phyloP scores from a whole-genome alignment of 2,329 filamentous ascomycete genomes.

The Lachnellula cervina region DNA sequence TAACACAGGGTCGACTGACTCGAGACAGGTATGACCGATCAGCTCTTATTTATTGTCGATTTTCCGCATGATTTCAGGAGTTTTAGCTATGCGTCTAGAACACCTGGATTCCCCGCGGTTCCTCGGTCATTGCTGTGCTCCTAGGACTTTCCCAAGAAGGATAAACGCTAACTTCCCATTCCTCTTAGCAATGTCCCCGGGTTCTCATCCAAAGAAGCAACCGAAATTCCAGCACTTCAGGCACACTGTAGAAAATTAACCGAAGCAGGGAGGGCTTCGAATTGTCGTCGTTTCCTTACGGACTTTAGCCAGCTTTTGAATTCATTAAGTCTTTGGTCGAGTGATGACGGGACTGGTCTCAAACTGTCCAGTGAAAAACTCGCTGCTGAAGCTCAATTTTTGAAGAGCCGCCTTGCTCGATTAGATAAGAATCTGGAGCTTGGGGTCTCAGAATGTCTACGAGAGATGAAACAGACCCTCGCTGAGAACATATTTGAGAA shows the following conservation, averaged over 20 bases:
- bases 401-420: conserved; percentile 36
- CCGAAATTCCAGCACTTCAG: conserved; percentile 36
- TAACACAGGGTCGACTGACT: conserved; percentile 39
- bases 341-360: conserved; percentile 37
- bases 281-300: conserved; percentile 46
- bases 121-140: too few relatives aligned
- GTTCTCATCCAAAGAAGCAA: conserved; percentile 49
- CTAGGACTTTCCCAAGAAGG: too few relatives aligned
- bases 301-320: conserved; percentile 46
- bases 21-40: conserved; percentile 39
- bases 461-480: conserved; percentile 37
- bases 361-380: conserved; percentile 39
- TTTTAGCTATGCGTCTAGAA: too few relatives aligned
- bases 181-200: conserved; percentile 38
- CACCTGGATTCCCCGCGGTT: too few relatives aligned
- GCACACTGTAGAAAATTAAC: conserved; percentile 55
- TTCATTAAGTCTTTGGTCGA: conserved; percentile 48
- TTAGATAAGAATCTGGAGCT: conserved; percentile 39
- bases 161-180: too few relatives aligned
- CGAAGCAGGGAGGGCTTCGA: conserved; percentile 40
- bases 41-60: too few relatives aligned
- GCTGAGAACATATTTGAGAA: conserved; percentile 43
- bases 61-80: too few relatives aligned
- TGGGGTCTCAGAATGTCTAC: conserved; percentile 35
- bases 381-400: conserved; percentile 34